A percentile compares a stretch with the other conserved stretches of the same genome.
Evolutionary conservation across 192 early-diverging fungal genomes (phyloP).

Genomic region (Podila horticola): DNA sequence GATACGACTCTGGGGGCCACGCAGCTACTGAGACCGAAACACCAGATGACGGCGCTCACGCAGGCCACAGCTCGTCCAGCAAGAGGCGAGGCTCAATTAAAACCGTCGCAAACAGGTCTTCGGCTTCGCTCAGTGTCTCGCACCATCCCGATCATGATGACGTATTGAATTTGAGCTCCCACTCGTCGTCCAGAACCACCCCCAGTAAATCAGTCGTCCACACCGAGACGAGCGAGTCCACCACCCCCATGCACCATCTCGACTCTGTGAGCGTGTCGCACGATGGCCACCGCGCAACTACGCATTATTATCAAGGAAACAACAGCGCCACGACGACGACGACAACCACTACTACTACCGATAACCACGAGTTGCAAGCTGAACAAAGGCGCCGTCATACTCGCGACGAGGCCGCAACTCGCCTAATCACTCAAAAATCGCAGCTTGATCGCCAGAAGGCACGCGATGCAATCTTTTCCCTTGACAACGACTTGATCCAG

Average conservation of each 20-base stretch:
- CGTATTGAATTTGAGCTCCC: neutral
- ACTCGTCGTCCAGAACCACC: neutral
- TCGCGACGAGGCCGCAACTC: neutral
- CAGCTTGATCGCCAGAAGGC: conserved; percentile 21
- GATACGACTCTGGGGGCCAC: conserved; percentile 3
- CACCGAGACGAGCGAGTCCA: neutral
- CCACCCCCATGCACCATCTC: conserved; percentile 10
- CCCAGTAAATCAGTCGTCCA: neutral
- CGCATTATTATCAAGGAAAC: conserved; percentile 8
- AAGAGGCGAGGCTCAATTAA: no score
- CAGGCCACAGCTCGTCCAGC: no score
- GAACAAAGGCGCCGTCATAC: neutral
- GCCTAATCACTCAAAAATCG: conserved; percentile 16
- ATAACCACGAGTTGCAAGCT: neutral
- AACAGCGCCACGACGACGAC: conserved; percentile 14
- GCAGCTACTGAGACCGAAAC: neutral
- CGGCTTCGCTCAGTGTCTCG: no score
- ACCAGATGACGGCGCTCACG: no score
- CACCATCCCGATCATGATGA: neutral
- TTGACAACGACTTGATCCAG: conserved; percentile 25
- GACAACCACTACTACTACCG: conserved; percentile 5
- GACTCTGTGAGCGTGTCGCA: neutral
- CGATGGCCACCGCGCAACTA: neutral
- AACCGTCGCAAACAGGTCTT: no score
- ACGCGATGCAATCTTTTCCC: conserved; percentile 19